A percentile compares a stretch with the other conserved stretches of the same genome.
Conservation (phyloP, 1,284 basidiomycete species). For the Pseudozyma thailandica region DNA sequence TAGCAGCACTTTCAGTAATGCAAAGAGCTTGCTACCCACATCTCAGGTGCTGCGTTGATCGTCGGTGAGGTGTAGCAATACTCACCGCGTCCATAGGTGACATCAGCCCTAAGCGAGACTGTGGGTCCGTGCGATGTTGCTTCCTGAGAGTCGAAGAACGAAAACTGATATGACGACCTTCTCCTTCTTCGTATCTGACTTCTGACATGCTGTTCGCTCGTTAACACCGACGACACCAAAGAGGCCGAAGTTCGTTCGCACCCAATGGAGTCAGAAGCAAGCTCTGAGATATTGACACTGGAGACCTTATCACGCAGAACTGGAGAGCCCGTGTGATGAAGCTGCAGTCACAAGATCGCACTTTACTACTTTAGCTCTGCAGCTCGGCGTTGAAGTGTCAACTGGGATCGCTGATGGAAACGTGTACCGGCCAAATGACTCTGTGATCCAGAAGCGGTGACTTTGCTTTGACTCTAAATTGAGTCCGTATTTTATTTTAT, state of each 20-base stretch:
- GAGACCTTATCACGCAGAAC: not conserved
- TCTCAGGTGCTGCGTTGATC: not conserved
- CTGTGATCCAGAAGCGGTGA: too few relatives aligned
- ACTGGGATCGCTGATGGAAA: too few relatives aligned
- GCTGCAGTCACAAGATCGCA: not conserved
- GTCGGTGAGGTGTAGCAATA: too few relatives aligned
- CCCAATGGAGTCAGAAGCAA: slow-evolving; percentile 31
- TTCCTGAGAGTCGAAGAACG: not conserved
- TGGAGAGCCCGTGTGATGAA: not conserved
- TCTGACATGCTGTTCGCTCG: too few relatives aligned
- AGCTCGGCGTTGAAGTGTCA: too few relatives aligned
- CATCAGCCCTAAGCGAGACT: not conserved
- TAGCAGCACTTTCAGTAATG: not conserved
- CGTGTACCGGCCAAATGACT: too few relatives aligned
- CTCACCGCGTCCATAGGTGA: too few relatives aligned
- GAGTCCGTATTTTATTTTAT: too few relatives aligned
- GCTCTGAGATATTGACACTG: slow-evolving; percentile 5
- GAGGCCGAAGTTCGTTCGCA: slow-evolving; percentile 25
- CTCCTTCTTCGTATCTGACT: not conserved
- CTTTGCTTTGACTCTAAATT: too few relatives aligned
- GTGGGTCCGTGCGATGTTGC: not conserved
- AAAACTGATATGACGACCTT: not conserved
- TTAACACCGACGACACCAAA: too few relatives aligned
- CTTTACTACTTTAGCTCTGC: not conserved
- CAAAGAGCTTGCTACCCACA: not conserved